phyloP scores from a whole-genome alignment of 257 asterid genomes.

The Solanum lycopersicoides region DNA sequence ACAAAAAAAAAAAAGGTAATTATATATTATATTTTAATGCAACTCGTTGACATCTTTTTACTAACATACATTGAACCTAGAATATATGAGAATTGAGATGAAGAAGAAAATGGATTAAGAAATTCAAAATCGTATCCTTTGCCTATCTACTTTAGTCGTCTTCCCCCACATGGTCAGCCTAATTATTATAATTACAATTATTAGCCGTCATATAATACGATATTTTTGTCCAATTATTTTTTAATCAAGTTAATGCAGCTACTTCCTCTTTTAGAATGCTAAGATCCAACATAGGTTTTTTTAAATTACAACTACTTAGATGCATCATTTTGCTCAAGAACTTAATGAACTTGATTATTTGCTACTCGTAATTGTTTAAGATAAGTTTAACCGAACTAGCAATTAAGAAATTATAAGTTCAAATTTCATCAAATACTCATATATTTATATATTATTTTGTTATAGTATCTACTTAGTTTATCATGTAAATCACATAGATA shows the following conservation, averaged over 20 bases:
- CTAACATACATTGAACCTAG: neutral
- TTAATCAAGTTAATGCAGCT: neutral
- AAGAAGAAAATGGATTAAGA: neutral
- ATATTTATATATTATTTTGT: neutral
- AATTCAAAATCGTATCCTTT: neutral
- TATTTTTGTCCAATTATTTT: neutral
- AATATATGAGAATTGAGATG: neutral
- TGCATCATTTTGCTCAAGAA: neutral
- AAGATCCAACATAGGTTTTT: neutral
- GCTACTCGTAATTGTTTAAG: neutral
- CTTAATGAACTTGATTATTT: neutral
- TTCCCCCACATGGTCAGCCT: neutral
- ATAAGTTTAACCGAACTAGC: neutral
- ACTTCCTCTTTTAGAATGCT: neutral
- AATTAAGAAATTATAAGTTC: neutral
- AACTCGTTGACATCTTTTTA: neutral
- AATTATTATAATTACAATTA: neutral
- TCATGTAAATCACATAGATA: neutral
- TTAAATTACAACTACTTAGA: neutral
- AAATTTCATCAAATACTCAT: neutral
- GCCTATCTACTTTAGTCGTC: neutral
- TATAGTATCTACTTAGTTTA: neutral
- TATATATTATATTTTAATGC: neutral
- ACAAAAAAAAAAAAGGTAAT: too few species aligned
- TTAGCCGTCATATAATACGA: neutral